A percentile compares a stretch with the other conserved stretches of the same genome.
These are phyloP conservation scores for Aspergillus baeticus DNA, from an alignment of 495 filamentous ascomycete species.

Conservation along the genomic window DNA sequence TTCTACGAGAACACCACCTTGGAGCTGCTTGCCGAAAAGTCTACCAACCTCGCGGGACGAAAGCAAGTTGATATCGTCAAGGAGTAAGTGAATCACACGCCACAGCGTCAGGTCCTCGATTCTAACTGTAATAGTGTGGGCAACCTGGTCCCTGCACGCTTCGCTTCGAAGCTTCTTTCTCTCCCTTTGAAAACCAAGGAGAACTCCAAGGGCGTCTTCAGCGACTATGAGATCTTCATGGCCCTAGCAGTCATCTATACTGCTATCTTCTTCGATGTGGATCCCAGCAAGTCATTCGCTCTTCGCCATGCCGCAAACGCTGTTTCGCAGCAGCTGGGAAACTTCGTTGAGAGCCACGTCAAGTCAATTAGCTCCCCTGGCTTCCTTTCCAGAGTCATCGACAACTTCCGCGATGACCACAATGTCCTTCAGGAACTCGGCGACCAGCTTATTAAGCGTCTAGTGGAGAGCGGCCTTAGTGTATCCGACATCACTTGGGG, in stretches of 20 bases:
- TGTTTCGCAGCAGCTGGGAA: conserved; percentile 61
- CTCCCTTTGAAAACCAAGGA: conserved; percentile 71
- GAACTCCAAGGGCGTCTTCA: conserved; percentile 68
- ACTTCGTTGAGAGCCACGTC: conserved; percentile 60
- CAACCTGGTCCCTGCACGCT: conserved; percentile 70
- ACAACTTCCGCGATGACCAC: conserved; percentile 52
- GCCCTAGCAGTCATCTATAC: conserved; percentile 67
- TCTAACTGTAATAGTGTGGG: conserved; percentile 46
- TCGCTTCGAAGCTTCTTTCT: conserved; percentile 69
- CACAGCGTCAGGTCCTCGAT: neutral
- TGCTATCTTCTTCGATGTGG: conserved; percentile 55
- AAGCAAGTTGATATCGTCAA: conserved; percentile 76
- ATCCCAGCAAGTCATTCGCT: conserved; percentile 50
- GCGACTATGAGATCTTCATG: conserved; percentile 76
- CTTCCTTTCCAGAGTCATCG: conserved; percentile 55
- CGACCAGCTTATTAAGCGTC: conserved; percentile 62
- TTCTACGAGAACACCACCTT: conserved; percentile 63
- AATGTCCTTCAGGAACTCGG: conserved; percentile 64
- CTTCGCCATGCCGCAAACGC: conserved; percentile 62
- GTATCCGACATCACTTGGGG: conserved; percentile 71
- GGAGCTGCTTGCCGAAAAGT: conserved; percentile 62
- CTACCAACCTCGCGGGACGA: conserved; percentile 54
- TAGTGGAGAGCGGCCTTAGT: conserved; percentile 64
- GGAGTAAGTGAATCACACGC: conserved; percentile 51
- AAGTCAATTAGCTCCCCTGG: conserved; percentile 60